These are phyloP conservation scores for Suillus tomentosus DNA, from an alignment of 768 basidiomycete genomes.

Conservation along the genomic window DNA sequence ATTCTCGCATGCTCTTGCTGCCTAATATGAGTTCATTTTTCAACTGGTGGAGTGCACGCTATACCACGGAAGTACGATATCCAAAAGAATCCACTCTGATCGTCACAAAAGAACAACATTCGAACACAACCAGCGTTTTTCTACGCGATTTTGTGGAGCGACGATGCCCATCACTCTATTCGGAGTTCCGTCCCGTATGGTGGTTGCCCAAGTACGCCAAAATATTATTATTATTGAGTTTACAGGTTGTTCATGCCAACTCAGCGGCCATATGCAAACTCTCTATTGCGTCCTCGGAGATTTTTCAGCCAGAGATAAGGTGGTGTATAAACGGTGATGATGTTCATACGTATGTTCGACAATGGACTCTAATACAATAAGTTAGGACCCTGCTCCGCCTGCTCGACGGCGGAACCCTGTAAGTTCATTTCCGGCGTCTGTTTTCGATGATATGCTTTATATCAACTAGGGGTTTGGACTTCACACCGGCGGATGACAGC, in stretches of 20 bases:
- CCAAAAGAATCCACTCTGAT: constrained; percentile 23
- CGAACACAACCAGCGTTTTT: constrained; percentile 19
- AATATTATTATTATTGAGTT: not conserved
- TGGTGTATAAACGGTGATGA: constrained; percentile 32
- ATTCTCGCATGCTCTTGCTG: not conserved
- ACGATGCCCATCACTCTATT: constrained; percentile 30
- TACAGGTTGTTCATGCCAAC: constrained; percentile 19
- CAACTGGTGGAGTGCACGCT: constrained; percentile 14
- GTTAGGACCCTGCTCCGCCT: constrained; percentile 31
- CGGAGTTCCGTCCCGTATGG: constrained; percentile 33
- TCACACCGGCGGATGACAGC: constrained; percentile 30
- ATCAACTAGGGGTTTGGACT: constrained; percentile 33
- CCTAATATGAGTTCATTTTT: constrained; percentile 25
- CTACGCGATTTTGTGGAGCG: constrained; percentile 34
- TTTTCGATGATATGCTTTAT: constrained; percentile 4
- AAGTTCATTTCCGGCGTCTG: constrained; percentile 16
- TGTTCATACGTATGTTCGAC: not conserved
- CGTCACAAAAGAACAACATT: constrained; percentile 17
- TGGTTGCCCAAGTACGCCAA: constrained; percentile 34
- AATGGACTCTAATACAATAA: constrained; percentile 13
- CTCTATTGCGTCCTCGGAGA: constrained; percentile 33
- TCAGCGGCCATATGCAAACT: constrained; percentile 36
- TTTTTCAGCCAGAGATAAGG: constrained; percentile 32
- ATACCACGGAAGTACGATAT: constrained; percentile 23
- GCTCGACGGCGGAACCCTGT: constrained; percentile 36